These are phyloP conservation scores for Tagetes patula DNA, from an alignment of 129 eudicot genomes.

Conservation along the genomic window DNA sequence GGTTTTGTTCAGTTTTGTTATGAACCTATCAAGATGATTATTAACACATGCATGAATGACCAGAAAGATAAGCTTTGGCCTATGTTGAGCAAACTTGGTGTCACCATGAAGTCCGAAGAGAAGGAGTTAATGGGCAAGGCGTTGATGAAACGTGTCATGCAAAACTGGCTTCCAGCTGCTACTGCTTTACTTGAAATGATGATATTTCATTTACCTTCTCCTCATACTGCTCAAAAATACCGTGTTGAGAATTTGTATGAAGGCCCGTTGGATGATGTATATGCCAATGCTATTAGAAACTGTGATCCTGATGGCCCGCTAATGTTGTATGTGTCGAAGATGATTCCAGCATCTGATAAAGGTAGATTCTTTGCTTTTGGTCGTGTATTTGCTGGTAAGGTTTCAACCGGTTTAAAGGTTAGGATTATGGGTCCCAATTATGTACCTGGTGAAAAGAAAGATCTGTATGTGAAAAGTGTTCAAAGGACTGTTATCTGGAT, in stretches of 20 bases:
- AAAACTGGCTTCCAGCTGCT: slow-evolving; percentile 51
- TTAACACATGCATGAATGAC: slow-evolving; percentile 54
- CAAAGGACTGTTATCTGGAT: slow-evolving; percentile 72
- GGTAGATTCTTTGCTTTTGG: slow-evolving; percentile 87
- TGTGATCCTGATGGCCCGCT: slow-evolving; percentile 66
- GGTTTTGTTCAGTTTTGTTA: slow-evolving; percentile 65
- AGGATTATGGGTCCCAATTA: slow-evolving; percentile 87
- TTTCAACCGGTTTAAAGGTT: slow-evolving; percentile 77
- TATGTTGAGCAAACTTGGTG: slow-evolving; percentile 39
- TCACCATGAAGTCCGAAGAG: slow-evolving; percentile 36
- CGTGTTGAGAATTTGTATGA: slow-evolving; percentile 62
- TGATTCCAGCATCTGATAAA: slow-evolving; percentile 52
- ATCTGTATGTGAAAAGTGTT: slow-evolving; percentile 32
- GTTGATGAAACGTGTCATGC: slow-evolving; percentile 49
- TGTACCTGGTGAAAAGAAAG: slow-evolving; percentile 87
- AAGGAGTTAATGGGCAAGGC: slow-evolving; percentile 45
- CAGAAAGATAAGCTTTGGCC: slow-evolving; percentile 51
- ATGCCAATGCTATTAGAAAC: slow-evolving; percentile 55
- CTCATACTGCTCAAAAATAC: slow-evolving; percentile 48
- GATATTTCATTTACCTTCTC: slow-evolving; percentile 59
- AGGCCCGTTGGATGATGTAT: slow-evolving; percentile 52
- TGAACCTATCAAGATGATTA: slow-evolving; percentile 60
- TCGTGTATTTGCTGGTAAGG: slow-evolving; percentile 74
- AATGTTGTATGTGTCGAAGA: slow-evolving; percentile 15
- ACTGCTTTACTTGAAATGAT: slow-evolving; percentile 58